Evolutionary conservation across 2,329 filamentous ascomycete species (phyloP).

Genomic region (Neofusicoccum ribis): DNA sequence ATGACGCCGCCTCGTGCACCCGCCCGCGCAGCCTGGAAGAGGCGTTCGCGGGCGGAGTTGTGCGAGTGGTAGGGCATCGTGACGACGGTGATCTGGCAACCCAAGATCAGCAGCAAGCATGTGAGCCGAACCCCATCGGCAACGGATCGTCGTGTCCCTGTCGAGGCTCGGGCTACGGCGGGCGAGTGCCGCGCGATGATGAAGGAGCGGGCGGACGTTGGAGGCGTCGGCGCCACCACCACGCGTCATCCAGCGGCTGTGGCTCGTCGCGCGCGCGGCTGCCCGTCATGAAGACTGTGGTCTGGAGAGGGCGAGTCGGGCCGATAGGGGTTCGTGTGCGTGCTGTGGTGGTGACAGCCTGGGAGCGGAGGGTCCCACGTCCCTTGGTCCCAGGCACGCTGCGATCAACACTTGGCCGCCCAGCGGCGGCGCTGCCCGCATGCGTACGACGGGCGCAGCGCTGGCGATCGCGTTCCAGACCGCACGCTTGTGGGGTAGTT

Average conservation of each 20-base stretch:
- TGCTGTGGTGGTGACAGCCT: background rate
- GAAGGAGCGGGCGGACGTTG: background rate
- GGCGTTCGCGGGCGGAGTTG: background rate
- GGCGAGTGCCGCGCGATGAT: background rate
- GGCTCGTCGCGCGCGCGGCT: slow-evolving; percentile 6
- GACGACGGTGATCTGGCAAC: slow-evolving; percentile 7
- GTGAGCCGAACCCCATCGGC: slow-evolving; percentile 8
- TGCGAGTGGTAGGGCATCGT: background rate
- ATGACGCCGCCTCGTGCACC: too few species aligned
- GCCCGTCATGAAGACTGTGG: background rate
- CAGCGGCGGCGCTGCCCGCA: background rate
- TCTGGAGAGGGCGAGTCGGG: background rate
- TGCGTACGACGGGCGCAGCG: background rate
- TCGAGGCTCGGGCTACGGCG: background rate
- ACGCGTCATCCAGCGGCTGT: slow-evolving; percentile 12
- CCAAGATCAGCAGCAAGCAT: slow-evolving; percentile 18
- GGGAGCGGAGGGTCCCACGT: background rate
- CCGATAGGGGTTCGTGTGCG: slow-evolving; percentile 9
- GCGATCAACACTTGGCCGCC: slow-evolving; percentile 7
- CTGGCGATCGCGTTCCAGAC: slow-evolving; percentile 17
- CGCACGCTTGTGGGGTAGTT: slow-evolving; percentile 14
- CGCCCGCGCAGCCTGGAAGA: background rate
- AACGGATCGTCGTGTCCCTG: background rate
- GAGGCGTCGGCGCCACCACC: background rate
- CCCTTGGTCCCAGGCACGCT: background rate